Conservation (phyloP, 176 grass and related monocot genomes). For the Sorghum bicolor region Sorghum_bicolor_NCBIv3 NC_012875.2:14223001-14223500, state of each 20-base stretch:
- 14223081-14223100: background rate
- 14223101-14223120: constrained; percentile 21
- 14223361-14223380: constrained; percentile 54
- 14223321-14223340: background rate
- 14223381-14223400: constrained; percentile 41
- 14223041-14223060: background rate
- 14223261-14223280: background rate
- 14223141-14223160: constrained; percentile 36
- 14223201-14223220: constrained; percentile 60
- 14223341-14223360: constrained; percentile 48
- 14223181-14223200: constrained; percentile 57
- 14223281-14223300: background rate
- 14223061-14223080: background rate
- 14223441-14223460: constrained; percentile 44
- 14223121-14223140: constrained; percentile 62
- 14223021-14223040: constrained; percentile 44
- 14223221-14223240: background rate
- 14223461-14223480: constrained; percentile 61
- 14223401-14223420: constrained; percentile 43
- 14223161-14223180: constrained; percentile 56
- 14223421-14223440: constrained; percentile 42
- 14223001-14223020: constrained; percentile 52
- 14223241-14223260: background rate
- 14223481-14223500: constrained; percentile 55
- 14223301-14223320: background rate